phyloP scores from a whole-genome alignment of 768 basidiomycete genomes.

The Macrolepiota dolichaula region DNA sequence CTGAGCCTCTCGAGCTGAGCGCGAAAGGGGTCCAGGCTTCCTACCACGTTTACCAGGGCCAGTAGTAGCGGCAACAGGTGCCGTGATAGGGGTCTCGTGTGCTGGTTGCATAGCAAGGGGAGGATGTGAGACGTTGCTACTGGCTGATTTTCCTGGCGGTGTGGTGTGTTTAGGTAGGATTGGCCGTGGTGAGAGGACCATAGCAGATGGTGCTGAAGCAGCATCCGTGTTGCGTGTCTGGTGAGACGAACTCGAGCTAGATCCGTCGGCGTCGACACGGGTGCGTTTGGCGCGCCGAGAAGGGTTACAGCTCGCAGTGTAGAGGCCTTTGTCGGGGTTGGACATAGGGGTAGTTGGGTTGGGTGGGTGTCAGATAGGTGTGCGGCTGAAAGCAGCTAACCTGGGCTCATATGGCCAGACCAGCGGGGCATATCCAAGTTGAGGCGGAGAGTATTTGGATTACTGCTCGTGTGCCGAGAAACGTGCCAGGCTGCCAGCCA shows the following conservation, averaged over 20 bases:
- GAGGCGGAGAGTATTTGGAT: slow-evolving; percentile 6
- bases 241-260: slow-evolving; percentile 3
- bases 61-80: slow-evolving; percentile 10
- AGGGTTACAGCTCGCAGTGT: slow-evolving; percentile 35
- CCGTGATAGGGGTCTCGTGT: not conserved
- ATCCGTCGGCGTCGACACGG: slow-evolving; percentile 1
- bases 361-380: not conserved
- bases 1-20: slow-evolving; percentile 78
- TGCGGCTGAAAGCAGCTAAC: not conserved
- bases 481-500: slow-evolving; percentile 19
- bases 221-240: slow-evolving; percentile 10
- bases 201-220: slow-evolving; percentile 8
- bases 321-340: slow-evolving; percentile 18
- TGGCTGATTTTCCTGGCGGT: slow-evolving; percentile 9
- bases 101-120: slow-evolving; percentile 11
- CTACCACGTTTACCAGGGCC: slow-evolving; percentile 59
- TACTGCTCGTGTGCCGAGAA: slow-evolving; percentile 22
- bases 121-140: slow-evolving; percentile 12
- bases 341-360: slow-evolving; percentile 12
- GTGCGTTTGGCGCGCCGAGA: slow-evolving; percentile 34
- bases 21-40: slow-evolving; percentile 69
- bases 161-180: slow-evolving; percentile 21
- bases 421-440: not conserved
- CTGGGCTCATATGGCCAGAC: not conserved
- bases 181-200: slow-evolving; percentile 15